Evolutionary conservation across 805 yeast genomes (phyloP).

Genomic region (Wickerhamiella sergipiensis): DNA sequence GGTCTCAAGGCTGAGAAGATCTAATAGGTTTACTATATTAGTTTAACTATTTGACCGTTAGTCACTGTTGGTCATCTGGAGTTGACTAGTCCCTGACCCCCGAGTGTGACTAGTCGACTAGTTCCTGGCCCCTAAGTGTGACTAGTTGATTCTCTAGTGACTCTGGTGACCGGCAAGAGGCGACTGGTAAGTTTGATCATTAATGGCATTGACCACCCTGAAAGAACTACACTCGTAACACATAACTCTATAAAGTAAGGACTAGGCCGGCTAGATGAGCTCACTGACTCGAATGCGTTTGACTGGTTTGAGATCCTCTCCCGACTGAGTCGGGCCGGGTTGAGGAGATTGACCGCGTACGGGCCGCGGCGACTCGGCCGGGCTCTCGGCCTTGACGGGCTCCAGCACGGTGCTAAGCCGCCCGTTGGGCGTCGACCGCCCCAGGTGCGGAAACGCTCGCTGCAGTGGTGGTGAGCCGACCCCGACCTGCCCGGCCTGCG

Average conservation of each 20-base stretch:
- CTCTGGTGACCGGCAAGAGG: too few relatives aligned
- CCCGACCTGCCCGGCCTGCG: neutral
- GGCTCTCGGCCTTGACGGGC: neutral
- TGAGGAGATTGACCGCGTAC: too few relatives aligned
- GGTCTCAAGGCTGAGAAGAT: conserved; percentile 84
- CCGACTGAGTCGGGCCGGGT: neutral
- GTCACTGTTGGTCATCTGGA: too few relatives aligned
- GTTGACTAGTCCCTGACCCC: too few relatives aligned
- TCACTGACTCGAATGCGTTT: conserved; percentile 13
- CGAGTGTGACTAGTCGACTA: too few relatives aligned
- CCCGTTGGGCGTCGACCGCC: neutral
- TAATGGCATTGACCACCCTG: too few relatives aligned
- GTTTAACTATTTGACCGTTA: too few relatives aligned
- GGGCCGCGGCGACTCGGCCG: neutral
- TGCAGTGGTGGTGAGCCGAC: neutral
- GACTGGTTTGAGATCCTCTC: neutral
- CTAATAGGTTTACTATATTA: conserved; percentile 47
- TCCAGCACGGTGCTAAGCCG: neutral
- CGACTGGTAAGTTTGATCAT: too few relatives aligned
- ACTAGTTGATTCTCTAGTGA: too few relatives aligned
- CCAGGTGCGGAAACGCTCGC: neutral
- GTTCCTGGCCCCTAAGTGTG: too few relatives aligned
- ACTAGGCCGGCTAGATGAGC: conserved; percentile 3
- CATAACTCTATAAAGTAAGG: neutral
- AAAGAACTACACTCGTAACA: neutral